A percentile compares a stretch with the other conserved stretches of the same genome.
Evolutionary conservation across 768 basidiomycete species (phyloP).

Genomic region (Suillus paluster): DNA sequence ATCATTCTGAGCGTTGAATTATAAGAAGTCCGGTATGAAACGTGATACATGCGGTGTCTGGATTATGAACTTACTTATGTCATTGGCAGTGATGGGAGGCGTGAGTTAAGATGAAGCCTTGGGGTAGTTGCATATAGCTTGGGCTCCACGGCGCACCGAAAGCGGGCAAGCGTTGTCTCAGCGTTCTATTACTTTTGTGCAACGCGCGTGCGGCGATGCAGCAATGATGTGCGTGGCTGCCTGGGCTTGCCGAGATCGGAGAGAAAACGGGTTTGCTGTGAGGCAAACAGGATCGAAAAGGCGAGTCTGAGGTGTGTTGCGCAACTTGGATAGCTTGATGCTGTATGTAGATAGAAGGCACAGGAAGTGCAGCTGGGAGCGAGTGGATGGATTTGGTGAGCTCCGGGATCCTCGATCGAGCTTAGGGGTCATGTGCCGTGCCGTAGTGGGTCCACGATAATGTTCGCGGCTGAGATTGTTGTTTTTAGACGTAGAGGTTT

Average conservation of each 20-base stretch:
- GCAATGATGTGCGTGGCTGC: background rate
- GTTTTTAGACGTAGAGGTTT: background rate
- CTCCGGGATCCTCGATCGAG: background rate
- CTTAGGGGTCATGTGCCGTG: slow-evolving; percentile 1
- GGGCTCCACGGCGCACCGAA: slow-evolving; percentile 6
- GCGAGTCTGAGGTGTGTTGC: slow-evolving; percentile 1
- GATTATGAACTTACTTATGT: slow-evolving; percentile 3
- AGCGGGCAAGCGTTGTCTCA: slow-evolving; percentile 6
- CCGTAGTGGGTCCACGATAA: background rate
- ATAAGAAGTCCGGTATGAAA: slow-evolving; percentile 1
- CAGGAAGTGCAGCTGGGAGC: slow-evolving; percentile 2
- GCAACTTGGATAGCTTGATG: background rate
- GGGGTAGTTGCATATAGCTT: background rate
- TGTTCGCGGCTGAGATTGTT: slow-evolving; percentile 3
- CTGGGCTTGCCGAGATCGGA: slow-evolving; percentile 3
- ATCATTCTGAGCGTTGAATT: background rate
- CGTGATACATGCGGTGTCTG: slow-evolving; percentile 1
- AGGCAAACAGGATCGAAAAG: slow-evolving; percentile 4
- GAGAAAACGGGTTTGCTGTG: background rate
- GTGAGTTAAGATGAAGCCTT: slow-evolving; percentile 5
- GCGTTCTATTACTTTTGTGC: background rate
- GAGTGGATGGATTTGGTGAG: slow-evolving; percentile 2
- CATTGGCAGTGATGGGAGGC: slow-evolving; percentile 1
- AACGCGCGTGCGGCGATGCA: slow-evolving; percentile 7
- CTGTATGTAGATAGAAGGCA: slow-evolving; percentile 8